Base-by-base conservation (phyloP, 2,329 filamentous ascomycete species). In the Didymella arachidicola region DNA sequence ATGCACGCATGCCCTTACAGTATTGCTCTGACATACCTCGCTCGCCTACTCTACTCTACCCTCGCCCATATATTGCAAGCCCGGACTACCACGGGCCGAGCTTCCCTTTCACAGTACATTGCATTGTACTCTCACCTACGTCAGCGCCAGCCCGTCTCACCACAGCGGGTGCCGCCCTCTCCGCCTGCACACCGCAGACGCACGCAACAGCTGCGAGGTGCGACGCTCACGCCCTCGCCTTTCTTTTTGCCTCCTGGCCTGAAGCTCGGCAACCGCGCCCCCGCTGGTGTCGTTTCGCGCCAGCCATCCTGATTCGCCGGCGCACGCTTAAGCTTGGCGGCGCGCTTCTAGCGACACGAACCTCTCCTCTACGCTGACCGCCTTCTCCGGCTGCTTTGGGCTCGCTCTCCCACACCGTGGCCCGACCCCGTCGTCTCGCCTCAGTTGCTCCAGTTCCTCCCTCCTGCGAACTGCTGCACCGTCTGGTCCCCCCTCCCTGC, bases 221-320 rank as follows among this genome's bases (percentile, higher is more conserved):
- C 56, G 54, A 54, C 63, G 46, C 58, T 55, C 19, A 44, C 34
- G 56, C 48, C 60, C 32, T 36, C 39, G 11, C 41, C 30, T 51
- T 64, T 66, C 56, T 65, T 66, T 60, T 66, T 65, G 52, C 66
- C 61, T 64, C 62, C 42, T 34, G 53, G 46, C 42, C 42, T 50
- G 32, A 19, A 39, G 56, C 54, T 64, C 64, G 64, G 64, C 62
- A 62, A 47, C 57, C 54, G 67, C 63, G 65, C 63, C 54, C 54
- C 54, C 59, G 58, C 57, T 38, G 50, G 27, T 45, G 57, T 53
- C 58, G 30, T 59, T 62, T 51, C 59, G 64, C 64, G 51, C 59
- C 62, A 57, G 58, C 49, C 63, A 45, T 29, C 54, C 62, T 69
- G 63, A 66, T 71, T 72, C 67, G 70, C 67, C 60, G 63, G 63